Base-by-base conservation (phyloP, 805 yeast species). In the Brettanomyces naardenensis region DNA sequence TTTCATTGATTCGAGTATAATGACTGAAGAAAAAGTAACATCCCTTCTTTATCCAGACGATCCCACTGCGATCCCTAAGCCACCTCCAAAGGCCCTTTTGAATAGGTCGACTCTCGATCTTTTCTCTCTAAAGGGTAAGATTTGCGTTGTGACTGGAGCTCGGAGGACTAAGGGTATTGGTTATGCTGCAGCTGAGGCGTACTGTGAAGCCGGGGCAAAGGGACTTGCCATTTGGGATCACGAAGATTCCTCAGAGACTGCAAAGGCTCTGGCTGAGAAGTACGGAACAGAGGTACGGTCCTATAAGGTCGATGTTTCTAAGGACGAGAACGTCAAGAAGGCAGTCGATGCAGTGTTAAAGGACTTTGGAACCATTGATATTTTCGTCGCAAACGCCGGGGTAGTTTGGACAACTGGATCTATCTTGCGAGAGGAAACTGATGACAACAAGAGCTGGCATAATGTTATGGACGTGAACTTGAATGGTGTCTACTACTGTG, bases 341-440 rank as follows among this genome's bases (percentile, higher is more conserved):
- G 52, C 56, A 14, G 43, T 62, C 14, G 39, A 38, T 36, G 54
- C 52, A 44, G 59, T 61, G 27, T 66, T 54, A 33, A 36, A 37
- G 5, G 69, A 65, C 53, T 86, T 87, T 56, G 92, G 90, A 21
- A 74, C 75, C 44, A 75, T 87, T 46, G 95, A 87, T 59, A 64
- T 85, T 21, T 80, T 84, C 52, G 92, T 87, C 33, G 94, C 94
- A 49, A 87, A 87, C 58, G 95, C 95, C 11, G 95, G 71, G 19
- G 62, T 65, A n/a, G 57, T 42, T 15, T 56, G 61, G 61, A 48
- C 48, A 19, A 45, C 55, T 34, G 64, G 61, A 10, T 63, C 67
- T 9, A 47, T 53, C 31, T 45, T 58, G 23, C 54, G 60, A 43
- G 54, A 48, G 3, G 44, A 43, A 30, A 64, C 68, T 20, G 66